Evolutionary conservation across 495 filamentous ascomycete genomes (phyloP).

Genomic region (Tuber indicum): DNA sequence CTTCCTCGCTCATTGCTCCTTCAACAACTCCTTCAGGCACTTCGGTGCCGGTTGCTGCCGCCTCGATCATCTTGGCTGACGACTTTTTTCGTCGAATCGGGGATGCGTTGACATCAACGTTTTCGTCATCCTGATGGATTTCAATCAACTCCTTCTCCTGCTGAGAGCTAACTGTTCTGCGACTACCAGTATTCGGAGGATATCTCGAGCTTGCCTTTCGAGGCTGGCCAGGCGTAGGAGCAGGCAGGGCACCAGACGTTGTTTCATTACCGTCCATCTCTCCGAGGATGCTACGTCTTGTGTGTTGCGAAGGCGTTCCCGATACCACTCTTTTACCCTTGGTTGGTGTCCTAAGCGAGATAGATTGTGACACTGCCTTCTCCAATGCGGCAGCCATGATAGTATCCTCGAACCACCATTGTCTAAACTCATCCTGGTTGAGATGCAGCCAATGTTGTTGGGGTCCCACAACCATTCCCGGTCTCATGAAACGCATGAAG

Average conservation of each 20-base stretch:
- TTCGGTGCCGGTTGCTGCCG: constrained; percentile 1
- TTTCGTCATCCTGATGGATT: constrained; percentile 31
- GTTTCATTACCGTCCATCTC: constrained; percentile 79
- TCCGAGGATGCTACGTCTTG: constrained; percentile 70
- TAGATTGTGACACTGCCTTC: constrained; percentile 47
- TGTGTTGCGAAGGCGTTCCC: constrained; percentile 70
- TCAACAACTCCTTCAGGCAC: constrained; percentile 11
- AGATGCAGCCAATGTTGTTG: constrained; percentile 99
- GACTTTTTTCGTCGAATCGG: constrained; percentile 34
- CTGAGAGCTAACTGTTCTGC: constrained; percentile 17
- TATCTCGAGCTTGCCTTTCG: constrained; percentile 62
- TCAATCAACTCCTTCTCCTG: constrained; percentile 21
- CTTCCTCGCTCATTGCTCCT: constrained; percentile 38
- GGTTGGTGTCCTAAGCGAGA: constrained; percentile 70
- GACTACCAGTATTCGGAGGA: constrained; percentile 29
- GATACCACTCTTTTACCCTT: constrained; percentile 56
- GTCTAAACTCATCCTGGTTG: constrained; percentile 90
- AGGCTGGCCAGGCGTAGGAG: constrained; percentile 91
- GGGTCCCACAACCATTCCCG: constrained; percentile 98
- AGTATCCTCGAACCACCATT: constrained; percentile 95
- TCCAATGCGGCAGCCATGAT: constrained; percentile 53
- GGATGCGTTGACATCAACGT: constrained; percentile 27
- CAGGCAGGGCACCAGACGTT: constrained; percentile 67
- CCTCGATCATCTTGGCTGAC: constrained; percentile 32
- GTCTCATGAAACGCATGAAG: constrained; percentile 99